Evolutionary conservation across 306 rosid genomes (phyloP), one percentile per base, ranked within the genome.

Genomic region (Mucuna pruriens): DNA sequence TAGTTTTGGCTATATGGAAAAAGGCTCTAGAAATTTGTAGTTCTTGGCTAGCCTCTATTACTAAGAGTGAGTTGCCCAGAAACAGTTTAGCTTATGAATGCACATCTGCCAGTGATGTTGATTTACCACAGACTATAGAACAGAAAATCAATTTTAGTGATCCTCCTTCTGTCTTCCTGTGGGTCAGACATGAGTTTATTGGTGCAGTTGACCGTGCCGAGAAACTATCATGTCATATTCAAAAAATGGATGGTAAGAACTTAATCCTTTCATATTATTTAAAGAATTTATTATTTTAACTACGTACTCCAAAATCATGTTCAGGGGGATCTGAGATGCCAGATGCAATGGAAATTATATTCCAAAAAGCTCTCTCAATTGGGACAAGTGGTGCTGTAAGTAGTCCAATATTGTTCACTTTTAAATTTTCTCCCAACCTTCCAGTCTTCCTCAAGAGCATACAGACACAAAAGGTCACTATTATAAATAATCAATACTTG

Each of bases 1-100:
- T 96, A 51, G 82, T 90, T 89, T 91, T 96, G 91, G 98, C 98
- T 78, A 68, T 96, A 85, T 96, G 98, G 99, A 86, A 86, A 77
- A 86, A 90, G 82, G 83, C 91, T 26, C 74, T 92, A 67, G 85
- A 92, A 80, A 85, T 87, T 78, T 89, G 94, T 88, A 75, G 79
- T 57, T 74, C 86, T 68, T 92, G 94, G 94, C 25, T 80, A 82
- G 71, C 65, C 75, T 86, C 95, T 25, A 25, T 74, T 23, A 10
- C 81, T 17, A 69, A 65, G 87, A 74, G 64, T 22, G 82, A 78
- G 76, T 39, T 72, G 20, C 84, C 86, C 6, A 80, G 54, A 85
- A 87, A 80, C 82, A 87, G 85, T 82, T 86, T 82, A 6, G 73
- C 66, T 5, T 88, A 84, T 40, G 87, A 79, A 25, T 74, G 86